Percentiles rank a stretch among this genome's conserved stretches.
Evolutionary conservation across 2,329 filamentous ascomycete species (phyloP).

Genomic region (Colletotrichum limetticola): DNA sequence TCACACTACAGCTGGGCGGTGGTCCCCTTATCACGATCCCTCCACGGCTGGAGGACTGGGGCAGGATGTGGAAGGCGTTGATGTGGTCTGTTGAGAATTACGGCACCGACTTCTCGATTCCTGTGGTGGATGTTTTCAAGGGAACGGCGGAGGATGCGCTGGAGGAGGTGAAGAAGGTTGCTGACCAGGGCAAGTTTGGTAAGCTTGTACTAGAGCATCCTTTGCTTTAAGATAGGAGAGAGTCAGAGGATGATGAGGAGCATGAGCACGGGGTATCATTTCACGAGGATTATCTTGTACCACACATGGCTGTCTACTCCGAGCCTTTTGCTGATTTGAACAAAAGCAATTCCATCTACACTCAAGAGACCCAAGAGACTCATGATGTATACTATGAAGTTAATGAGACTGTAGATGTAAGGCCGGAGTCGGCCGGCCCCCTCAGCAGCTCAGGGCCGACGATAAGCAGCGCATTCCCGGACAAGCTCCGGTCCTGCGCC

Average conservation of each 20-base stretch:
- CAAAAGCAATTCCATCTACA: too few relatives aligned
- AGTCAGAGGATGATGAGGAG: too few relatives aligned
- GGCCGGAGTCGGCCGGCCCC: conserved; percentile 21
- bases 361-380: too few relatives aligned
- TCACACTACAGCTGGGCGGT: neutral
- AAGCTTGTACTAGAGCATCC: conserved; percentile 4
- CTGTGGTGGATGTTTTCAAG: neutral
- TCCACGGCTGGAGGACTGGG: neutral
- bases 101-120: neutral
- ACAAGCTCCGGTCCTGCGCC: conserved; percentile 21
- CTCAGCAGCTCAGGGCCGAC: conserved; percentile 5
- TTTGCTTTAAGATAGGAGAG: neutral
- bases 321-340: too few relatives aligned
- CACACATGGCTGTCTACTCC: too few relatives aligned
- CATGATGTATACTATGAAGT: too few relatives aligned
- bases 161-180: neutral
- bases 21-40: neutral
- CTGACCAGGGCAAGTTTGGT: conserved; percentile 9
- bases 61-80: neutral
- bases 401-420: too few relatives aligned
- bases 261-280: too few relatives aligned
- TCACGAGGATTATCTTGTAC: too few relatives aligned
- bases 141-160: conserved; percentile 1
- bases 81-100: neutral
- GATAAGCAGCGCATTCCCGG: conserved; percentile 17